These are phyloP conservation scores for Podaxis sp. DNA, from an alignment of 768 basidiomycete species.

Conservation along the genomic window DNA sequence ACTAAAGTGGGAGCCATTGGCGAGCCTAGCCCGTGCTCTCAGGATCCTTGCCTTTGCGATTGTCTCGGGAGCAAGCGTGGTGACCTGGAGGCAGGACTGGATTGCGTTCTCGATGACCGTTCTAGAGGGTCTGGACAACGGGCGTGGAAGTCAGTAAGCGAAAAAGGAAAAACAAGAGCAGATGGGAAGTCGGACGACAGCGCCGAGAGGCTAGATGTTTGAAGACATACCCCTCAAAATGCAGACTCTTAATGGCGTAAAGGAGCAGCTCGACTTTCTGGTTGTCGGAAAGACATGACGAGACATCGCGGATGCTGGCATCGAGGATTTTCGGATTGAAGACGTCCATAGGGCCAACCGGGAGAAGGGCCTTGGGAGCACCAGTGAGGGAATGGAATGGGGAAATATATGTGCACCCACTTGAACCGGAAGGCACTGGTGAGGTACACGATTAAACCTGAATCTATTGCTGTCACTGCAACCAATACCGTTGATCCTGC, in stretches of 20 bases:
- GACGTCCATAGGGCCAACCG: conserved; percentile 45
- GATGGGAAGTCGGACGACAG: conserved; percentile 1
- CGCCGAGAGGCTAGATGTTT: neutral
- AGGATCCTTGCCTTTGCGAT: conserved; percentile 61
- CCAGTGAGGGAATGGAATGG: neutral
- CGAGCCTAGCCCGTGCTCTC: conserved; percentile 64
- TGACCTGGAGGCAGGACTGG: conserved; percentile 64
- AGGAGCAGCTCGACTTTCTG: conserved; percentile 72
- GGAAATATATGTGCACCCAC: conserved; percentile 10
- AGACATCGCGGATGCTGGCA: conserved; percentile 71
- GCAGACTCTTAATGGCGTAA: conserved; percentile 81
- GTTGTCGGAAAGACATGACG: conserved; percentile 52
- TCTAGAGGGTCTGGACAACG: conserved; percentile 45
- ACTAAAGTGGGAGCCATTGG: conserved; percentile 55
- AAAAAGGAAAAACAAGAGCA: conserved; percentile 15
- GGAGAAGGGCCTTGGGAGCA: neutral
- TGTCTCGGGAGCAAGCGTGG: conserved; percentile 47
- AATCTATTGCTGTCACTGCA: conserved; percentile 8
- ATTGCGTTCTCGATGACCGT: conserved; percentile 72
- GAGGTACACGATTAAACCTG: conserved; percentile 8
- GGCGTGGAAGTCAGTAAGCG: conserved; percentile 12
- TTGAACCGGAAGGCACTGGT: neutral
- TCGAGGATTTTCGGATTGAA: conserved; percentile 80
- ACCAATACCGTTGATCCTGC: neutral
- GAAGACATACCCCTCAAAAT: conserved; percentile 57